These are phyloP conservation scores for Cyclospora cayetanensis DNA, from an alignment of 169 alveolate genomes.

Conservation along the genomic window DNA sequence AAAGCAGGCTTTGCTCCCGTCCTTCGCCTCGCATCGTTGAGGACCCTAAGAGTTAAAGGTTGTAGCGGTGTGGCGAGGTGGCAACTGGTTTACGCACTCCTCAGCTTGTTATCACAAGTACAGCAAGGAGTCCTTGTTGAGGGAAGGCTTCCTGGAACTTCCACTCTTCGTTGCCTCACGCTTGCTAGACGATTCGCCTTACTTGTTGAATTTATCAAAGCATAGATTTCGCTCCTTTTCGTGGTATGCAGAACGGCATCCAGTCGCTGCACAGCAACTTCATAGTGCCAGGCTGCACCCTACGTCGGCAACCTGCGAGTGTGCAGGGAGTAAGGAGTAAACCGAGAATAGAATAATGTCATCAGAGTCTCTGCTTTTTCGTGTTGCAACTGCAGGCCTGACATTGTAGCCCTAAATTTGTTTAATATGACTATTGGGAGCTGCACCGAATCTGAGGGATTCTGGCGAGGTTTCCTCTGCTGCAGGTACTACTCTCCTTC, in stretches of 20 bases:
- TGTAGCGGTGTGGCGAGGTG: neutral
- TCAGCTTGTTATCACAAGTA: slow-evolving; percentile 2
- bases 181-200: slow-evolving; percentile 66
- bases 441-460: slow-evolving; percentile 62
- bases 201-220: slow-evolving; percentile 36
- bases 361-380: neutral
- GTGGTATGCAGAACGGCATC: slow-evolving; percentile 3
- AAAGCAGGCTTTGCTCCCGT: too few relatives aligned
- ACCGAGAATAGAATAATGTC: neutral
- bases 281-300: neutral
- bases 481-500: neutral
- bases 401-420: slow-evolving; percentile 39
- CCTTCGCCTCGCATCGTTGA: too few relatives aligned
- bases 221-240: slow-evolving; percentile 62
- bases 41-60: too few relatives aligned
- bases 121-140: slow-evolving; percentile 47
- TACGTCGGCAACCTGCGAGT: too few relatives aligned
- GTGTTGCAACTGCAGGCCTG: slow-evolving; percentile 17
- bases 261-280: neutral
- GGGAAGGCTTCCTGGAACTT: slow-evolving; percentile 39
- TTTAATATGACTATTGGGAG: slow-evolving; percentile 56
- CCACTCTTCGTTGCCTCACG: slow-evolving; percentile 60
- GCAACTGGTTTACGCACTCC: neutral
- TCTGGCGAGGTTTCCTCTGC: slow-evolving; percentile 53
- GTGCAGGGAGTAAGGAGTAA: too few relatives aligned